Conservation (phyloP, 768 basidiomycete species). For the Lactarius sanguifluus region DNA sequence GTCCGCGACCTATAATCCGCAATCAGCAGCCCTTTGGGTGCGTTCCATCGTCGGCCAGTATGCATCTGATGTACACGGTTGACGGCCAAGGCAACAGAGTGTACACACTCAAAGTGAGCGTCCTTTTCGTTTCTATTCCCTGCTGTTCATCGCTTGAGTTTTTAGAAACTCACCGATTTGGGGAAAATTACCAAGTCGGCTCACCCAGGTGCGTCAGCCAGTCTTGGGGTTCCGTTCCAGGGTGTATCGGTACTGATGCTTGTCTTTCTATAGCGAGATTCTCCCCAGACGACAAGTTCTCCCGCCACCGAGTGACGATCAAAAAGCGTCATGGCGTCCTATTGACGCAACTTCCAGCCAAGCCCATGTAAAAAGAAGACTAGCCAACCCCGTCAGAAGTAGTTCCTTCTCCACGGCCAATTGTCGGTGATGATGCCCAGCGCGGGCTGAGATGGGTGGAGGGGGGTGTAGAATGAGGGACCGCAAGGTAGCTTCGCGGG, state of each 20-base stretch:
- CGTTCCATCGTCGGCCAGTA: constrained; percentile 40
- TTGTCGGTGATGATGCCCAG: background rate
- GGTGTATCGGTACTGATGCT: constrained; percentile 1
- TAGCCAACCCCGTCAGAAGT: background rate
- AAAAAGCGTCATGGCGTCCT: constrained; percentile 92
- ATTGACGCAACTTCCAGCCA: constrained; percentile 83
- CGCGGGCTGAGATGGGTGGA: background rate
- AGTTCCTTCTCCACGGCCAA: background rate
- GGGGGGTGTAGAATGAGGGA: background rate
- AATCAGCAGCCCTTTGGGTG: background rate
- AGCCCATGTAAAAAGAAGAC: constrained; percentile 62
- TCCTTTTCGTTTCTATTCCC: background rate
- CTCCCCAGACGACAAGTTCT: constrained; percentile 99
- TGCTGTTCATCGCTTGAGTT: constrained; percentile 1
- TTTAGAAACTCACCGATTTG: constrained; percentile 77
- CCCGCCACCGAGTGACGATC: constrained; percentile 93
- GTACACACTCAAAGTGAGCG: constrained; percentile 87
- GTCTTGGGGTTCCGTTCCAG: background rate
- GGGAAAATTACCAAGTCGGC: constrained; percentile 93
- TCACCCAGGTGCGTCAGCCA: constrained; percentile 75
- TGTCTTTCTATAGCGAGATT: constrained; percentile 72
- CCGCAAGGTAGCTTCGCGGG: constrained; percentile 6
- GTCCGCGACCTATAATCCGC: background rate
- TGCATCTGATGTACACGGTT: constrained; percentile 97
- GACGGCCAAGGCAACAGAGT: constrained; percentile 75